Evolutionary conservation across 176 grass and related monocot species (phyloP), one percentile per base, ranked within the genome.

Genomic region (Oryza officinalis): DNA sequence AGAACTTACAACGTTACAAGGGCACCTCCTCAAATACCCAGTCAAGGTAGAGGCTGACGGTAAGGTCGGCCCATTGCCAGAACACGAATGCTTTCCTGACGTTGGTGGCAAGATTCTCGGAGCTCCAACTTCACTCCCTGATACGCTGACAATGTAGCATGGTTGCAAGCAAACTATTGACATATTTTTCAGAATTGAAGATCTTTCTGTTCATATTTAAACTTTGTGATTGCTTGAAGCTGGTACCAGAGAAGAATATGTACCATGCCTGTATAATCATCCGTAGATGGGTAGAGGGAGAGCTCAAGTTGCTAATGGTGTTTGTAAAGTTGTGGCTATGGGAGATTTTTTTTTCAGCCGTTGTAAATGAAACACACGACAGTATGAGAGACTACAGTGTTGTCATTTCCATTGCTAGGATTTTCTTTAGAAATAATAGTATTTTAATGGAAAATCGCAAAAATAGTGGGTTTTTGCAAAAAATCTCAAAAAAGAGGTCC

Each of bases 11-110:
- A 26, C 44, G 33, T 82, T 98, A 61, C 76, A 92, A 86, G 95
- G 92, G 27, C 95, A 98, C 76, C 84, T 98, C 28, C 88, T 97
- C 60, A 94, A 81, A 75, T 98, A 98, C 67, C 95, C 95, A 13
- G 69, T 98, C 6, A 88, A 91, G 67, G 85, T 98, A n/a, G 91
- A 91, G 86, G 63, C 20, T 8, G 89, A 98, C 50, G 95, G 95
- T 70, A 91, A 86, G 61, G 35, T 93, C 6, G 31, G 49, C 13
- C 27, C 91, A 12, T 73, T 98, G 11, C 87, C 73, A 1, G 85
- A 90, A 13, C 87, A 92, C 26, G 96, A 98, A 41, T 83, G 57
- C 74, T 98, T 98, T 76, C 96, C 96, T 64, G 96, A 98, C 27
- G 93, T 93, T 50, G 91, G 91, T 17, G 93, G 96, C 70, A 95